Evolutionary conservation across 2,329 filamentous ascomycete genomes (phyloP), one percentile per base, ranked within the genome.

Genomic region (Diaporthe helianthi): DNA sequence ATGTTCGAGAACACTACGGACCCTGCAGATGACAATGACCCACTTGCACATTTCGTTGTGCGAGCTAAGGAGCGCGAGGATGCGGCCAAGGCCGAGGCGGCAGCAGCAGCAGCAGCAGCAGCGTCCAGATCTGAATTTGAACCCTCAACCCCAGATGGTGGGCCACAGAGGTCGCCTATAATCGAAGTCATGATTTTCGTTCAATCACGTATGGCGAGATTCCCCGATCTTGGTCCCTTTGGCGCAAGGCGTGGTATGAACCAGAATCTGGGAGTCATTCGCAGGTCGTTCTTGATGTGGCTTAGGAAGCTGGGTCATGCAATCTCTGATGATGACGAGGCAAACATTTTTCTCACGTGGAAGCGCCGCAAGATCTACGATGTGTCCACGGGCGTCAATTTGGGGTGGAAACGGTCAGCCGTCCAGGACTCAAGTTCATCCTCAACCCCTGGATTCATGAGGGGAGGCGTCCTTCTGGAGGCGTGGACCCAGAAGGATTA

Each of bases 261-360:
- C n/a, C 70, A 71, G 49, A 33, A 64, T 3, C 36, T 71, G 8
- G 70, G 67, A 29, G 38, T 55, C 24, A 61, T 71, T n/a, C 68
- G 63, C 13, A 44, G 10, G 31, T 17, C 51, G 13, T 71, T 64
- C 12, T 9, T 64, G 4, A 15, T 24, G 12, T 71, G 55, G 54
- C 46, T 69, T 12, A 53, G 29, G 33, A 49, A 47, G 12, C 4
- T 24, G 5, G 51, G 44, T 1, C 26, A 17, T 22, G 12, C 19
- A 1, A 36, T 69, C 51, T 61, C 67, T 1, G 49, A 60, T 0
- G 73, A 78, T 2, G 81, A 85, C 3, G 77, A 84, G 29, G 79
- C 84, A 2, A 80, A 85, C 5, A 82, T 97, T 22, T 91, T 96
- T 74, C 85, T 98, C 67, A 96, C 93, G 0, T 97, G 93, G 90